Base-by-base conservation (phyloP, 2,329 filamentous ascomycete species). In the Hypoxylon sp. region DNA sequence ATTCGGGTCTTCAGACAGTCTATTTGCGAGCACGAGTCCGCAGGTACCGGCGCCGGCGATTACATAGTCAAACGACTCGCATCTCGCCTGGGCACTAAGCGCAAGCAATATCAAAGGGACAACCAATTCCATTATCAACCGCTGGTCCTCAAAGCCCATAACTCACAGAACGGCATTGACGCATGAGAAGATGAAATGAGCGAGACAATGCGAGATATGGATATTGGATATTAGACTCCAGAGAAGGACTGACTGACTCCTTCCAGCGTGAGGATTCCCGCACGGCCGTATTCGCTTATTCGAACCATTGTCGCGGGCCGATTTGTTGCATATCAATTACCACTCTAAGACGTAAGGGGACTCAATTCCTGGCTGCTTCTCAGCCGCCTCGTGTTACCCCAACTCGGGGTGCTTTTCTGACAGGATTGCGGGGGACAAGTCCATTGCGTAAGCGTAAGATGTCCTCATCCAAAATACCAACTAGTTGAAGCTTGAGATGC, bases 21-120 rank as follows among this genome's bases (percentile, higher is more conserved):
- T 74, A 68, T 78, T 79, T 11, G 79, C 79, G 5, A 81, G 61
- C 3, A 79, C 72, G 1, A 80, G 74, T 8, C 79, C 79, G 50
- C 72, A 74, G 0, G 78, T 79, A 0, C 79, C 79, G 7, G 74
- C 79, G 6, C 79, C 79, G n/a, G 77, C 75, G 16, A 81, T 75
- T 39, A 81, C 64, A 59, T 79, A 81, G 73, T 80, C 78, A 41
- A 74, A 79, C 2, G 61, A 65, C 25, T 75, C 72, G 52, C 68
- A 65, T 43, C 48, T 66, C 27, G 47, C 57, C 25, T 41, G 39
- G 30, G 37, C 23, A 45, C 57, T 9, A 14, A 63, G 30, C 29
- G 43, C 16, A 23, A 69, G 14, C 9, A 61, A 63, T 29, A 64
- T 12, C 8, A 63, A 16, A 61, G 32, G 12, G 32, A 48, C 45